phyloP scores from a whole-genome alignment of 495 filamentous ascomycete genomes.

The Amphirosellinia nigrospora region DNA sequence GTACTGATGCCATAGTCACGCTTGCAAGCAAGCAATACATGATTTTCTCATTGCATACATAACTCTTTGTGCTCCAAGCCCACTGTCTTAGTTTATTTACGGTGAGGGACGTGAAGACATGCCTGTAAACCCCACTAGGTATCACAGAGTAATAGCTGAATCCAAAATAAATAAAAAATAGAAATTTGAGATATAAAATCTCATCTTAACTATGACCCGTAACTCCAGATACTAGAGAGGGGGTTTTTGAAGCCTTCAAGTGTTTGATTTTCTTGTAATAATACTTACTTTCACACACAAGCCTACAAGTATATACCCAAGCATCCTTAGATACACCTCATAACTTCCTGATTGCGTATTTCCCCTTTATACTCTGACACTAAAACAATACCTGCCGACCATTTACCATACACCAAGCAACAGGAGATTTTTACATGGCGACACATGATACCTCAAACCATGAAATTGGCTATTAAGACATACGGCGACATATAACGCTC shows the following conservation, averaged over 20 bases:
- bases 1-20: not conserved
- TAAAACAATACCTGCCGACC: not conserved
- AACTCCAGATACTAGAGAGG: not conserved
- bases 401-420: not conserved
- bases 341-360: too few relatives aligned
- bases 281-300: not conserved
- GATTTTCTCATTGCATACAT: not conserved
- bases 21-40: not conserved
- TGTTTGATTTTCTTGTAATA: not conserved
- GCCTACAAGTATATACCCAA: not conserved
- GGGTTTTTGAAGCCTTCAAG: not conserved
- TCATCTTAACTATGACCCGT: not conserved
- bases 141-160: too few relatives aligned
- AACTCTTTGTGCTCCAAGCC: not conserved
- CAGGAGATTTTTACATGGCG: not conserved
- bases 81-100: not conserved
- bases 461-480: not conserved
- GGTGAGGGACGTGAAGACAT: too few relatives aligned
- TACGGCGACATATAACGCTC: not conserved
- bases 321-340: too few relatives aligned
- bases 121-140: too few relatives aligned
- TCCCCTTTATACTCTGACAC: too few relatives aligned
- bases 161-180: not conserved
- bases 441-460: not conserved
- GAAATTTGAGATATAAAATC: not conserved